Conservation (phyloP, 768 basidiomycete genomes). For the Macrolepiota fuliginosa region DNA sequence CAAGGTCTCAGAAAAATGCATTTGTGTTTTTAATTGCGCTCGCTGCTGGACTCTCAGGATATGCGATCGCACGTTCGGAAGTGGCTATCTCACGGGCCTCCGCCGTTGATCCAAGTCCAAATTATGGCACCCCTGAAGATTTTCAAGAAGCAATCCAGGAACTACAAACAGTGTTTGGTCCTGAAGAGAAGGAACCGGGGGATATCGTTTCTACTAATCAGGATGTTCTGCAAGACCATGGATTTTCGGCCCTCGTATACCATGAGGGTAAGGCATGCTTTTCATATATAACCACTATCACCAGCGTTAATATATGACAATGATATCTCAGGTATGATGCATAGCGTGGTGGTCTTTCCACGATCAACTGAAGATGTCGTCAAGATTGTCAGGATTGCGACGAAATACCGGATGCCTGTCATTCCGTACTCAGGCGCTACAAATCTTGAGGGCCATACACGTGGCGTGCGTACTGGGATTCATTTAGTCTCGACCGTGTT, state of each 20-base stretch:
- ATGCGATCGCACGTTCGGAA: not conserved
- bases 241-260: slow-evolving; percentile 51
- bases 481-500: not conserved
- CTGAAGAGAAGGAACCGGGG: slow-evolving; percentile 22
- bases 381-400: slow-evolving; percentile 71
- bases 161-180: slow-evolving; percentile 35
- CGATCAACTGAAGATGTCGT: slow-evolving; percentile 78
- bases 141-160: slow-evolving; percentile 52
- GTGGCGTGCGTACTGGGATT: slow-evolving; percentile 43
- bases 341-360: slow-evolving; percentile 66
- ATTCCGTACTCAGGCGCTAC: slow-evolving; percentile 82
- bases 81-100: not conserved
- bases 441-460: slow-evolving; percentile 74
- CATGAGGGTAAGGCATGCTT: slow-evolving; percentile 38
- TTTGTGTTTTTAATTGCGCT: not conserved
- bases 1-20: not conserved
- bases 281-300: not conserved
- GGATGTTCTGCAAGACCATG: slow-evolving; percentile 51
- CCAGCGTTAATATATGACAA: slow-evolving; percentile 1
- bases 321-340: slow-evolving; percentile 33
- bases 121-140: slow-evolving; percentile 52
- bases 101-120: slow-evolving; percentile 12
- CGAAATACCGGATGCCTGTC: slow-evolving; percentile 73
- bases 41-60: not conserved
- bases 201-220: slow-evolving; percentile 46